Conservation (phyloP, 2,329 filamentous ascomycete genomes). For the Ophiostoma populinum region DNA sequence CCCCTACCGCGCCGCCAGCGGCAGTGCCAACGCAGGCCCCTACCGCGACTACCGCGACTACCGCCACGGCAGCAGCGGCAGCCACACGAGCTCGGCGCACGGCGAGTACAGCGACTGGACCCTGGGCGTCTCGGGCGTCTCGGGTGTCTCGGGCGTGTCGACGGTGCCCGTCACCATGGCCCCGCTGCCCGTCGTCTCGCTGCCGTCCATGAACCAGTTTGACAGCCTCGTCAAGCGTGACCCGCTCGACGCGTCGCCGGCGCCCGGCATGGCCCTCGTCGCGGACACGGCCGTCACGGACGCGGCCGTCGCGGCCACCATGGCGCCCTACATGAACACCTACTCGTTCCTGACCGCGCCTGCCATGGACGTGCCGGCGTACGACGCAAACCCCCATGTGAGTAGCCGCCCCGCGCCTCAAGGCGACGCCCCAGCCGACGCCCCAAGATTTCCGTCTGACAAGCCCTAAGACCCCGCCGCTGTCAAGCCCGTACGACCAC, state of each 20-base stretch:
- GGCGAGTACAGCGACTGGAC: background rate
- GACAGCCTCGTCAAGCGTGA: conserved; percentile 57
- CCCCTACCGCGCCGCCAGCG: conserved; percentile 10
- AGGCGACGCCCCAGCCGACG: too few species aligned
- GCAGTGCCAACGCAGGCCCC: background rate
- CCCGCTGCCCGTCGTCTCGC: conserved; percentile 35
- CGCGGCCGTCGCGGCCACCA: conserved; percentile 26
- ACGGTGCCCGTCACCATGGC: conserved; percentile 21
- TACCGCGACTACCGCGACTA: background rate
- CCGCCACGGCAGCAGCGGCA: too few species aligned
- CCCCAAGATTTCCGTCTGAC: too few species aligned
- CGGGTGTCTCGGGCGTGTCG: too few species aligned
- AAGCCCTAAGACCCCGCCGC: conserved; percentile 51
- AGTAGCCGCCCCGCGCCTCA: too few species aligned
- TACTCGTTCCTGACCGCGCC: conserved; percentile 49
- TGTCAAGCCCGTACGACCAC: conserved; percentile 56
- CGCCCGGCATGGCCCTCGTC: too few species aligned
- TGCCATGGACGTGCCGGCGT: conserved; percentile 44
- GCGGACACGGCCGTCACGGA: conserved; percentile 1
- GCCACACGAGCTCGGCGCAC: too few species aligned
- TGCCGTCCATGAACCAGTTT: conserved; percentile 45
- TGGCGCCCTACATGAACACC: conserved; percentile 45
- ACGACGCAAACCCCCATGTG: conserved; percentile 61
- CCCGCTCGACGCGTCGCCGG: conserved; percentile 9
- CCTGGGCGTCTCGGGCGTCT: too few species aligned